Percentiles rank a stretch among this genome's conserved stretches.
Evolutionary conservation across 164 flowering plant species (phyloP).

Genomic region (Chimonanthus salicifolius): DNA sequence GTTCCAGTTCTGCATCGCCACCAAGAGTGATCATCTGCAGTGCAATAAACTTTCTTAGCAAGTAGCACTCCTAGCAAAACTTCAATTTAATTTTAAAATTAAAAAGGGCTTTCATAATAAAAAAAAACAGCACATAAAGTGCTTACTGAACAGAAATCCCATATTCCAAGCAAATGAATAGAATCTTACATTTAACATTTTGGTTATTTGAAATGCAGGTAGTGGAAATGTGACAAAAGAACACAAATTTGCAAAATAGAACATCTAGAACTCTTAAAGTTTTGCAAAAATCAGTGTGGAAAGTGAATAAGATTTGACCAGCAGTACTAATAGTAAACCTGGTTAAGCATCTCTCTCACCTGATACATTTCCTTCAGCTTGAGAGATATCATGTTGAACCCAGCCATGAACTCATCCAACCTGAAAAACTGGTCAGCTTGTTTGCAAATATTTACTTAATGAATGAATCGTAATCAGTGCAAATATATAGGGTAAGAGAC

Average conservation of each 20-base stretch:
- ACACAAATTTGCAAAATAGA: not conserved
- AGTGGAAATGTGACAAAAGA: not conserved
- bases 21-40: conserved; percentile 99
- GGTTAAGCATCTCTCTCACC: conserved; percentile 29
- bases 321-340: not conserved
- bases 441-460: not conserved
- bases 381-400: conserved; percentile 86
- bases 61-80: not conserved
- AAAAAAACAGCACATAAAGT: not conserved
- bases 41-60: not conserved
- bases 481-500: not conserved
- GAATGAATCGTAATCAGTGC: not conserved
- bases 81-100: not conserved
- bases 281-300: not conserved
- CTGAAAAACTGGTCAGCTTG: conserved; percentile 29
- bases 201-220: not conserved
- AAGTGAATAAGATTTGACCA: not conserved
- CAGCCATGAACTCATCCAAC: conserved; percentile 98
- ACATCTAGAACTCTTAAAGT: not conserved
- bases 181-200: not conserved
- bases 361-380: conserved; percentile 99
- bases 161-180: too few relatives aligned
- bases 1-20: conserved; percentile 98
- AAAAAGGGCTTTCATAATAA: not conserved
- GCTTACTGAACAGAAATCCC: not conserved